Base-by-base conservation (phyloP, 2,329 filamentous ascomycete species). In the Monilinia fructigena region DNA sequence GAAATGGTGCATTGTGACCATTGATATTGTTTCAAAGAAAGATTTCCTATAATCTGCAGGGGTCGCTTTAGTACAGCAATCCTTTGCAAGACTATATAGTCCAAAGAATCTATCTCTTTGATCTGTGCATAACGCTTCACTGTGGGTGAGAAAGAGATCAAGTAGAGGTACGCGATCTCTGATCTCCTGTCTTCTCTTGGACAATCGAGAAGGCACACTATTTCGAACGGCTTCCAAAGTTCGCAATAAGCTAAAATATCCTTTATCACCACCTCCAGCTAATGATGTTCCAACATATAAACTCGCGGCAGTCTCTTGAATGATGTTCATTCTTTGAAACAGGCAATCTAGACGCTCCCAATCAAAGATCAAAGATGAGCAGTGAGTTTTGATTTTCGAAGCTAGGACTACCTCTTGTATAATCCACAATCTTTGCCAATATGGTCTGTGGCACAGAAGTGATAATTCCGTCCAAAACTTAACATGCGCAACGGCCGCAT, bases 401-500 rank as follows among this genome's bases (percentile, higher is more conserved):
- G 64, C 64, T n/a, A 66, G 56, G 26, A 63, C 64, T n/a, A 66
- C 50, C 60, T 66, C 56, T 12, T 66, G 64, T 47, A 55, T 63
- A 47, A 66, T 66, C 56, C 56, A 63, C 10, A 66, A 14, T 31
- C 56, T 54, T 66, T 66, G 48, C 56, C 58, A 66, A 55, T 66
- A 63, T 40, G 56, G 64, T 7, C 50, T 48, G 31, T 63, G 28
- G 23, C 64, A 66, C 6, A 66, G 8, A 4, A 28, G 18, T 20
- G 52, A 55, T 45, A 66, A 48, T 31, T 66, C 64, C 6, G n/a
- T 63, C 64, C 64, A 66, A 28, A 62, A 63, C 26, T 66, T 66
- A 5, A 45, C 38, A 40, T 66, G 58, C 4, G 56, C 11, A 38
- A 66, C 28, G 20, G 38, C 52, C 11, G 50, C 56, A 31, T 55